phyloP scores from a whole-genome alignment of 805 yeast species.

The Schizosaccharomyces cryophilus region DNA sequence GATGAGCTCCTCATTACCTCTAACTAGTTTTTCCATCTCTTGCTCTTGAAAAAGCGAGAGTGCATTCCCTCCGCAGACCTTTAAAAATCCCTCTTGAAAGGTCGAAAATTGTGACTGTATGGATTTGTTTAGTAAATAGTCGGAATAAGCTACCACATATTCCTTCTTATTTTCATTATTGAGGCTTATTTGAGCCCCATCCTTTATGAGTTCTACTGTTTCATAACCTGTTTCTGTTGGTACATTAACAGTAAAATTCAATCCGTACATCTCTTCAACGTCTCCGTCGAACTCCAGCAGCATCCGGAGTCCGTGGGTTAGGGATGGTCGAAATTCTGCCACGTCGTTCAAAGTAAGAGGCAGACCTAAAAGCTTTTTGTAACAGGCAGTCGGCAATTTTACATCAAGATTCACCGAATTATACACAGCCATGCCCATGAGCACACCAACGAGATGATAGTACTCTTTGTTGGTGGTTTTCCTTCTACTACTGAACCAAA shows the following conservation, averaged over 20 bases:
- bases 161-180: slow-evolving; percentile 30
- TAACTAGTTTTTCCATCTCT: slow-evolving; percentile 53
- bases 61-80: slow-evolving; percentile 61
- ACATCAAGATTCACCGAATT: slow-evolving; percentile 72
- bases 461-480: slow-evolving; percentile 7
- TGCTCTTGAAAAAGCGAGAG: slow-evolving; percentile 55
- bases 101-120: slow-evolving; percentile 28
- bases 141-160: slow-evolving; percentile 39
- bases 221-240: not conserved
- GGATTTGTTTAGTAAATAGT: slow-evolving; percentile 33
- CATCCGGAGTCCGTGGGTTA: slow-evolving; percentile 27
- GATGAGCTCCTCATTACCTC: slow-evolving; percentile 49
- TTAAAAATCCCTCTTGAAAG: slow-evolving; percentile 45
- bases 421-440: slow-evolving; percentile 72
- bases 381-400: slow-evolving; percentile 49
- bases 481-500: slow-evolving; percentile 37
- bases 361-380: slow-evolving; percentile 41
- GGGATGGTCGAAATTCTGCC: slow-evolving; percentile 39
- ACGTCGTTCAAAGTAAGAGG: slow-evolving; percentile 40
- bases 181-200: slow-evolving; percentile 35
- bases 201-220: slow-evolving; percentile 23
- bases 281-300: slow-evolving; percentile 21
- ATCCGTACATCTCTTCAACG: slow-evolving; percentile 24
- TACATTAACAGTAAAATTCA: slow-evolving; percentile 33
- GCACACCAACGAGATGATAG: slow-evolving; percentile 53